Evolutionary conservation across 176 grass and related monocot species (phyloP).

Genomic region (Bromus sterilis): DNA sequence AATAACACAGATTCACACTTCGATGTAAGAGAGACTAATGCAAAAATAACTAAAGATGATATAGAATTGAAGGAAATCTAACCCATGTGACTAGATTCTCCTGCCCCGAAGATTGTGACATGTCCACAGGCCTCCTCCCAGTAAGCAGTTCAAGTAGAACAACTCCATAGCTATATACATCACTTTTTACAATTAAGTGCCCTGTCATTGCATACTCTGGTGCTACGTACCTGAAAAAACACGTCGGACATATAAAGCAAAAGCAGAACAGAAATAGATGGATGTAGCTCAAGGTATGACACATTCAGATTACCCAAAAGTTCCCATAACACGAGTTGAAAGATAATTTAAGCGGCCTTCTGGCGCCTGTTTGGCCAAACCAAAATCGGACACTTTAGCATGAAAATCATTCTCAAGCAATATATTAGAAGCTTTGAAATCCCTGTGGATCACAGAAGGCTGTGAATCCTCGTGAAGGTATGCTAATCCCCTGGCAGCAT

Average conservation of each 20-base stretch:
- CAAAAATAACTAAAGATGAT: background rate
- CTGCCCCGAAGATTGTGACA: constrained; percentile 92
- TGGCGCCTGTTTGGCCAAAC: constrained; percentile 93
- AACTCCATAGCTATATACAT: constrained; percentile 99
- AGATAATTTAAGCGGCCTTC: constrained; percentile 89
- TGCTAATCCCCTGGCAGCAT: constrained; percentile 92
- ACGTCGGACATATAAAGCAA: constrained; percentile 20
- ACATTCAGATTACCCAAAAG: constrained; percentile 73
- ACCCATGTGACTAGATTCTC: constrained; percentile 99
- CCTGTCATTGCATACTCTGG: constrained; percentile 99
- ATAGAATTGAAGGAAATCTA: constrained; percentile 29
- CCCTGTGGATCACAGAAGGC: constrained; percentile 98
- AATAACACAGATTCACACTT: background rate
- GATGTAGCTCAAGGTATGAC: background rate
- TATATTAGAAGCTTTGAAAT: constrained; percentile 99
- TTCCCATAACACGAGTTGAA: constrained; percentile 99
- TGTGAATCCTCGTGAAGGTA: constrained; percentile 99
- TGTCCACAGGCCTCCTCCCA: constrained; percentile 86
- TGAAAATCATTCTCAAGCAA: constrained; percentile 95
- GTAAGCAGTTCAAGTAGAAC: constrained; percentile 95
- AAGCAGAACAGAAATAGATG: constrained; percentile 7
- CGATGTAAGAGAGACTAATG: background rate
- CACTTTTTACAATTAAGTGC: constrained; percentile 97
- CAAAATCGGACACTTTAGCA: constrained; percentile 98
- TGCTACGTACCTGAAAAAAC: constrained; percentile 81